Evolutionary conservation across 2,329 filamentous ascomycete genomes (phyloP).

Genomic region (Myriosclerotinia duriaeana): DNA sequence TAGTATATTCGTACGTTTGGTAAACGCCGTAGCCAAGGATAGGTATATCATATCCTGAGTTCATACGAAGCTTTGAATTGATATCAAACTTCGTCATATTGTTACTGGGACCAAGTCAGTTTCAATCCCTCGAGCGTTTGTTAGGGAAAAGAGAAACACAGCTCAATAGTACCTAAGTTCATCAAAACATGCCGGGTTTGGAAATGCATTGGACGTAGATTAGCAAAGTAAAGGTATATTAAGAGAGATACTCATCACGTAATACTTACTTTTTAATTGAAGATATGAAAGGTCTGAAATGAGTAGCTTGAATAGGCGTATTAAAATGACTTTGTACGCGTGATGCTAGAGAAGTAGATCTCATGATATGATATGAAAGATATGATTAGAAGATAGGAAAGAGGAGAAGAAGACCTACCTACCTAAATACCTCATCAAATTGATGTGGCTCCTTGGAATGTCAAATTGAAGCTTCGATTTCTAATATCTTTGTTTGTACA

Average conservation of each 20-base stretch:
- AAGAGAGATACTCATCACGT: conserved; percentile 11
- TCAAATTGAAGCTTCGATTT: too few species aligned
- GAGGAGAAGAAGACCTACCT: neutral
- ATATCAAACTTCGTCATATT: conserved; percentile 48
- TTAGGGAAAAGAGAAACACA: neutral
- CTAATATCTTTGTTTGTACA: too few species aligned
- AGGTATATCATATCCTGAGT: conserved; percentile 62
- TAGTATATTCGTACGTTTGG: conserved; percentile 41
- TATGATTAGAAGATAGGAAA: neutral
- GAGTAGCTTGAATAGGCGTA: neutral
- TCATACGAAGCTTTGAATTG: conserved; percentile 49
- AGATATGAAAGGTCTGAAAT: neutral
- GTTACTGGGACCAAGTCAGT: conserved; percentile 10
- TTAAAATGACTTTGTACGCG: conserved; percentile 10
- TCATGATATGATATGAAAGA: conserved; percentile 3
- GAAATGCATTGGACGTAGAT: neutral
- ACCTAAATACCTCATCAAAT: too few species aligned
- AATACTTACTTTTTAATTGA: neutral
- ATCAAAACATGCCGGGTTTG: conserved; percentile 6
- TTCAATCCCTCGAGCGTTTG: neutral
- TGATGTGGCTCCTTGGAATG: too few species aligned
- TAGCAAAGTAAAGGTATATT: neutral
- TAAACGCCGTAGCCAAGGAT: conserved; percentile 56
- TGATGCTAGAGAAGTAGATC: neutral
- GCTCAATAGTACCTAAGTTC: neutral